phyloP scores from a whole-genome alignment of 208 protist genomes.

The Borovskyia barvae region DNA sequence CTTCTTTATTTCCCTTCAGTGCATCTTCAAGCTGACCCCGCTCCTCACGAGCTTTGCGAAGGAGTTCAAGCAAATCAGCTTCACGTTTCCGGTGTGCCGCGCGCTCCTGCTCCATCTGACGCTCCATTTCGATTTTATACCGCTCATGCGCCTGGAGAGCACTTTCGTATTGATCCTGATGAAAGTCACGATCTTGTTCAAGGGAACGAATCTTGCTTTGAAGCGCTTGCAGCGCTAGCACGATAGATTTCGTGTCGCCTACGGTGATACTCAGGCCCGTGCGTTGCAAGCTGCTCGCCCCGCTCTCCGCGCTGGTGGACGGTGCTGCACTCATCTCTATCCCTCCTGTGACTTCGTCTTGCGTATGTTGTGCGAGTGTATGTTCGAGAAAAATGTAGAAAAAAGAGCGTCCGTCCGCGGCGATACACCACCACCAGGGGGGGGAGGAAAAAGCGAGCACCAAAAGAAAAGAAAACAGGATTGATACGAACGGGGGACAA shows the following conservation, averaged over 20 bases:
- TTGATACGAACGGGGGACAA: too few species aligned
- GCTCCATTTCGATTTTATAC: conserved; percentile 87
- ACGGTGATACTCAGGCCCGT: conserved; percentile 86
- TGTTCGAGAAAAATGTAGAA: too few species aligned
- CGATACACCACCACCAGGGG: too few species aligned
- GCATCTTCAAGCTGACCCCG: conserved; percentile 55
- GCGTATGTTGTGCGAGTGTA: too few species aligned
- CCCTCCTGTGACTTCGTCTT: too few species aligned
- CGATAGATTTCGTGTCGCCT: conserved; percentile 89
- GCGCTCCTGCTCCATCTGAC: conserved; percentile 80
- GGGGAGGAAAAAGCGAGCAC: too few species aligned
- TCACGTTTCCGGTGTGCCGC: conserved; percentile 69
- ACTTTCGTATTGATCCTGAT: conserved; percentile 86
- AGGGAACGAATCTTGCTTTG: conserved; percentile 87
- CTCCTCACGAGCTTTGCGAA: conserved; percentile 66
- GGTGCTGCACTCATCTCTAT: conserved; percentile 3
- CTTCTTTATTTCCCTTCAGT: conserved; percentile 43
- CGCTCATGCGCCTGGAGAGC: conserved; percentile 77
- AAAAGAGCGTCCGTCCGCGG: too few species aligned
- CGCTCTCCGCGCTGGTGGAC: conserved; percentile 41
- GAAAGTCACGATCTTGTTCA: conserved; percentile 85
- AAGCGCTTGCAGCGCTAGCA: conserved; percentile 85
- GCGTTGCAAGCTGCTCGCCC: conserved; percentile 76
- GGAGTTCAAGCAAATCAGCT: conserved; percentile 70
- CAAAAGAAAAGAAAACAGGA: too few species aligned